These are phyloP conservation scores for Candida tetrigidarum DNA, from an alignment of 1,139 yeast genomes.

Conservation along the genomic window DNA sequence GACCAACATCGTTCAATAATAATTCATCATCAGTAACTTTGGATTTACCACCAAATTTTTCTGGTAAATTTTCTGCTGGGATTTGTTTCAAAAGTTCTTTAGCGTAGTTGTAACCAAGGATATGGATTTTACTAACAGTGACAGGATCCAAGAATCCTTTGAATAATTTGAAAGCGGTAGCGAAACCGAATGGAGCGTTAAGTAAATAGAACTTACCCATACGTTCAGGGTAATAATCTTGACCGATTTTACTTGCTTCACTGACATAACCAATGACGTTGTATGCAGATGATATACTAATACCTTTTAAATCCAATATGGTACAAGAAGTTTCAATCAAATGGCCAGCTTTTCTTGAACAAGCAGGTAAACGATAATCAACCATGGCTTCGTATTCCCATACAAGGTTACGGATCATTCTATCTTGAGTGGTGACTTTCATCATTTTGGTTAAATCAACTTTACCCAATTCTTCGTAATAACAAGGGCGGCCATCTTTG, in stretches of 20 bases:
- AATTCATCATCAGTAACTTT: constrained; percentile 75
- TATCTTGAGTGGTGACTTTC: constrained; percentile 91
- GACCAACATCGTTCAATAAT: constrained; percentile 89
- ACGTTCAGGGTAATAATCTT: constrained; percentile 98
- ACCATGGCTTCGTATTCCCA: constrained; percentile 98
- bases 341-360: constrained; percentile 79
- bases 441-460: constrained; percentile 91
- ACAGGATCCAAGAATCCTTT: constrained; percentile 97
- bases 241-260: constrained; percentile 94
- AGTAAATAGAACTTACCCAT: constrained; percentile 97
- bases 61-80: constrained; percentile 91
- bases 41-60: constrained; percentile 85
- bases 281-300: constrained; percentile 80
- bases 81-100: constrained; percentile 88
- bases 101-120: constrained; percentile 78
- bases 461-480: constrained; percentile 90
- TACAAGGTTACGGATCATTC: constrained; percentile 93
- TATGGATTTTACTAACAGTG: constrained; percentile 94
- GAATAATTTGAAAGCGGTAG: constrained; percentile 88
- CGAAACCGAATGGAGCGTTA: constrained; percentile 97
- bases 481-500: constrained; percentile 95
- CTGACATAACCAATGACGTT: constrained; percentile 87
- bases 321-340: constrained; percentile 97
- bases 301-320: constrained; percentile 92
- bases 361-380: constrained; percentile 86